These are phyloP conservation scores for Penicillium robsamsonii DNA, from an alignment of 495 filamentous ascomycete species.

Conservation along the genomic window DNA sequence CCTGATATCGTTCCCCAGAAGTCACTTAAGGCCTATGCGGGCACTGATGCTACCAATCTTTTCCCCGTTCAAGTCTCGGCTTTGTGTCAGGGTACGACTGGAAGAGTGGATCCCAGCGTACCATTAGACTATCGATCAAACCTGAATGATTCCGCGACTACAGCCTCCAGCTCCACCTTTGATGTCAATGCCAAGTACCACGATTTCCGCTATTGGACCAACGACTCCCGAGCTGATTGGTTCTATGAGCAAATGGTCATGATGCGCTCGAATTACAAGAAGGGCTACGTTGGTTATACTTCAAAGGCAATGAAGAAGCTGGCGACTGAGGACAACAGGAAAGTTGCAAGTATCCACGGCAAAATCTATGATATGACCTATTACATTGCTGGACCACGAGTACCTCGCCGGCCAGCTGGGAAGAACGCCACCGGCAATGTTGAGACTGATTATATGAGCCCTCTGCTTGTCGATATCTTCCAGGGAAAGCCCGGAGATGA, in stretches of 20 bases:
- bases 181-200: constrained; percentile 82
- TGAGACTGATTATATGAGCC: constrained; percentile 80
- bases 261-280: constrained; percentile 75
- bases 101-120: constrained; percentile 65
- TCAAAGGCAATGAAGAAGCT: constrained; percentile 70
- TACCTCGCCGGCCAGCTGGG: constrained; percentile 53
- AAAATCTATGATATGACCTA: constrained; percentile 89
- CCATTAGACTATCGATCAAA: constrained; percentile 75
- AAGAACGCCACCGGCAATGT: constrained; percentile 46
- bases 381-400: constrained; percentile 76
- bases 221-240: constrained; percentile 85
- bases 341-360: constrained; percentile 74
- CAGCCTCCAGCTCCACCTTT: constrained; percentile 57
- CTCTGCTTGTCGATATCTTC: constrained; percentile 72
- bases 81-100: constrained; percentile 74
- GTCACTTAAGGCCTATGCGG: constrained; percentile 73
- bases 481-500: constrained; percentile 71
- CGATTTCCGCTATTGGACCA: constrained; percentile 84
- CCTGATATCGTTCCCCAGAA: constrained; percentile 68
- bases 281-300: constrained; percentile 86
- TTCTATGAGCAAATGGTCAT: constrained; percentile 79
- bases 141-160: constrained; percentile 65
- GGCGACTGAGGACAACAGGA: constrained; percentile 55
- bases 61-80: constrained; percentile 96
- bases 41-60: constrained; percentile 77